Evolutionary conservation across 306 rosid genomes (phyloP).

Genomic region (Vigna unguiculata): DNA sequence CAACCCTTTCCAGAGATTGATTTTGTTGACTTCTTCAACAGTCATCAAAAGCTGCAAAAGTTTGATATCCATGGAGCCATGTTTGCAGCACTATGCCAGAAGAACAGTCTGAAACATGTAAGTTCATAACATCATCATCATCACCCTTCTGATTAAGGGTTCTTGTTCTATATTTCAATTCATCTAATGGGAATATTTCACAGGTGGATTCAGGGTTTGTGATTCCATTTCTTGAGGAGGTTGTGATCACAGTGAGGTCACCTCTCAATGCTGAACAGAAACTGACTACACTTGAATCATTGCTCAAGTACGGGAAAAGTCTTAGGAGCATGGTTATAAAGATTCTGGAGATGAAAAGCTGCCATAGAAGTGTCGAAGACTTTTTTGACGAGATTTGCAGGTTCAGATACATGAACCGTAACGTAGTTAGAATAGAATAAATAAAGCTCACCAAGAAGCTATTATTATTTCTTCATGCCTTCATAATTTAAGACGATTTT

Average conservation of each 20-base stretch:
- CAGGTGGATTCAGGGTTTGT: constrained; percentile 82
- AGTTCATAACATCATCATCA: constrained; percentile 31
- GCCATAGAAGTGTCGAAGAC: constrained; percentile 87
- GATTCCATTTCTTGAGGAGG: constrained; percentile 90
- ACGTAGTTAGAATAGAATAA: constrained; percentile 80
- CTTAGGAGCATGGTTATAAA: constrained; percentile 75
- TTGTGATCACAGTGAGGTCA: constrained; percentile 77
- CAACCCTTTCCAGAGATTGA: constrained; percentile 95
- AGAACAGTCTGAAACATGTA: constrained; percentile 86
- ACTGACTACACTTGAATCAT: constrained; percentile 87
- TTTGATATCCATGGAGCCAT: constrained; percentile 97
- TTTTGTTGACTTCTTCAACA: constrained; percentile 90
- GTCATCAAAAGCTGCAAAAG: constrained; percentile 74
- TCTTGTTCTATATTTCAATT: constrained; percentile 9
- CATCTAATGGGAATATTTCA: constrained; percentile 29
- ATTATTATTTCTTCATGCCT: constrained; percentile 12
- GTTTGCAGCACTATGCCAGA: constrained; percentile 99
- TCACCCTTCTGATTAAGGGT: neutral
- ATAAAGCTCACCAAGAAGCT: constrained; percentile 42
- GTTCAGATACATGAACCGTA: constrained; percentile 67
- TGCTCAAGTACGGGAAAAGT: constrained; percentile 75
- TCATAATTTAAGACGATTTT: constrained; percentile 16
- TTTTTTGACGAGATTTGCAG: constrained; percentile 92
- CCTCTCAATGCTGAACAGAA: constrained; percentile 96
- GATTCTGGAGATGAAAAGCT: constrained; percentile 94